phyloP scores from a whole-genome alignment of 495 filamentous ascomycete genomes.

The Aspergillus conjunctus region DNA sequence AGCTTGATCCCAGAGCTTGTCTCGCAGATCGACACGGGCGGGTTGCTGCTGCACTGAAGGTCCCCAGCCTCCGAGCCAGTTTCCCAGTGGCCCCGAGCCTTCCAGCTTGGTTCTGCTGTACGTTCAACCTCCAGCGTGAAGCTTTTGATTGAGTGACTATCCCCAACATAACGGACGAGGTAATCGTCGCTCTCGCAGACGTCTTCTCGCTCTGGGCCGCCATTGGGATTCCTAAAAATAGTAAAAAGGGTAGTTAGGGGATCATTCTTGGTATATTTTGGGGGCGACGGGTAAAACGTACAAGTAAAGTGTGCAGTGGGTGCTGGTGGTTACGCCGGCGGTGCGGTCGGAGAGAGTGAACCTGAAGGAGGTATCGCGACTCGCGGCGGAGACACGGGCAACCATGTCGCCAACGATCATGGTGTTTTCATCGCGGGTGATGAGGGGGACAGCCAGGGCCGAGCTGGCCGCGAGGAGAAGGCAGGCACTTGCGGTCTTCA shows the following conservation, averaged over 20 bases:
- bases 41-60: neutral
- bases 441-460: neutral
- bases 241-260: no score
- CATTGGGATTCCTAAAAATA: neutral
- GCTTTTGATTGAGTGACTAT: neutral
- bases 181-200: neutral
- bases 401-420: neutral
- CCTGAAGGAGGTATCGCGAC: neutral
- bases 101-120: neutral
- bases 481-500: neutral
- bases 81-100: neutral
- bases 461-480: neutral
- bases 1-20: neutral
- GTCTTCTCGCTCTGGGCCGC: neutral
- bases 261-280: no score
- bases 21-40: neutral
- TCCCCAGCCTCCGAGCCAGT: neutral
- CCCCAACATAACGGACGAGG: neutral
- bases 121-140: neutral
- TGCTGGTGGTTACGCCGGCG: neutral
- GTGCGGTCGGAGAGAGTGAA: conserved; percentile 1
- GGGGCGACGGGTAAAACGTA: neutral
- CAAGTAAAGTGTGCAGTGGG: neutral
- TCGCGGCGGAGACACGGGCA: neutral
- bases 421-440: neutral